Percentiles rank a stretch among this genome's conserved stretches.
Conservation (phyloP, 2,329 filamentous ascomycete species). For the Colletotrichum sp. region DNA sequence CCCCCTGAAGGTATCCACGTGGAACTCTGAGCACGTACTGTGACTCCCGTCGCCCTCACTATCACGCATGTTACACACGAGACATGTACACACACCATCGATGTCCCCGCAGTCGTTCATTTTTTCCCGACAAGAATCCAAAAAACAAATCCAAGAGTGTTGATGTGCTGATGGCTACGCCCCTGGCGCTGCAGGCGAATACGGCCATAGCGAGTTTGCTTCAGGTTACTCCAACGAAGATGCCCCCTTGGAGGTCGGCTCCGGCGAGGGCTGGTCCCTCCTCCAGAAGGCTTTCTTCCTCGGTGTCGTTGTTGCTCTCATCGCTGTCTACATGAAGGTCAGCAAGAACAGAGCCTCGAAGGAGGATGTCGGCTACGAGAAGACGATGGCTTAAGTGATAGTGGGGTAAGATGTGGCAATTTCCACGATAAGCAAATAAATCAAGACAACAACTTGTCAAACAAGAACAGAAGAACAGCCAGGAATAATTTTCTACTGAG, state of each 20-base stretch:
- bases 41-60: slow-evolving; percentile 12
- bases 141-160: slow-evolving; percentile 23
- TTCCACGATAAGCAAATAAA: neutral
- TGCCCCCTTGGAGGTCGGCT: slow-evolving; percentile 26
- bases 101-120: neutral
- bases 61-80: neutral
- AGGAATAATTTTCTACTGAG: too few species aligned
- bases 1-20: slow-evolving; percentile 91
- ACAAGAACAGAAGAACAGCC: neutral
- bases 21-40: slow-evolving; percentile 71
- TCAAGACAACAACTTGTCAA: neutral
- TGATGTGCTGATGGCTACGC: slow-evolving; percentile 38
- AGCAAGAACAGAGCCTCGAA: slow-evolving; percentile 31
- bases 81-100: neutral
- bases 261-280: slow-evolving; percentile 43
- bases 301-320: slow-evolving; percentile 48
- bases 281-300: slow-evolving; percentile 57
- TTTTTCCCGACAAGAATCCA: neutral
- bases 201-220: slow-evolving; percentile 41
- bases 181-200: slow-evolving; percentile 32
- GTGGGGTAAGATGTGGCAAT: neutral
- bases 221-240: slow-evolving; percentile 38
- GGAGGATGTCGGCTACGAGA: slow-evolving; percentile 43
- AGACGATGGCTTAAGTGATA: slow-evolving; percentile 43
- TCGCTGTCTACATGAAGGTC: slow-evolving; percentile 49